Evolutionary conservation across 768 basidiomycete species (phyloP).

Genomic region (Rhodosporidiobolus sp.): DNA sequence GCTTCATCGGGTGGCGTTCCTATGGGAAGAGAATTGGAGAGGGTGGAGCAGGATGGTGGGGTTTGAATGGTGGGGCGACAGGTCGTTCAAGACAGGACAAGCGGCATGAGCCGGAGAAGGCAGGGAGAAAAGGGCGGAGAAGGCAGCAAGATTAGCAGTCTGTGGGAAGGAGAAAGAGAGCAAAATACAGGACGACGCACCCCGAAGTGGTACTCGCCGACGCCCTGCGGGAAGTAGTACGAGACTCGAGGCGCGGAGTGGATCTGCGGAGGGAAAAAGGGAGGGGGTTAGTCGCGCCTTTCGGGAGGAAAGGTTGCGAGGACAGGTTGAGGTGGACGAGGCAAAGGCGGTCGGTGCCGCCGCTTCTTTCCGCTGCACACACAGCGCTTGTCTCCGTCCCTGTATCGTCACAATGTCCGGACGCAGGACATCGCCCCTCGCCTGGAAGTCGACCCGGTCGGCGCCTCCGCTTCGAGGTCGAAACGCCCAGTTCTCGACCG

Average conservation of each 20-base stretch:
- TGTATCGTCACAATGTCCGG: too few relatives aligned
- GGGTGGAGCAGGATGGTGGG: neutral
- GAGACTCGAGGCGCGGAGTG: slow-evolving; percentile 88
- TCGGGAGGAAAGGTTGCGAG: neutral
- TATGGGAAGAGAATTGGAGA: slow-evolving; percentile 47
- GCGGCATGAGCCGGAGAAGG: neutral
- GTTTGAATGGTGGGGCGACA: too few relatives aligned
- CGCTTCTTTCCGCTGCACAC: too few relatives aligned
- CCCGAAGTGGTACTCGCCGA: slow-evolving; percentile 95
- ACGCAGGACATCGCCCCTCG: too few relatives aligned
- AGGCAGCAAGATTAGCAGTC: neutral
- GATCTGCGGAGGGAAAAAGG: slow-evolving; percentile 8
- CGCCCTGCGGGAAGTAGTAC: slow-evolving; percentile 90
- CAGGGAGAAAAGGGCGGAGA: neutral
- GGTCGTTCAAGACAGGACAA: neutral
- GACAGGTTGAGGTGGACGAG: neutral
- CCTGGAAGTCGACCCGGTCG: too few relatives aligned
- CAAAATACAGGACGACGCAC: slow-evolving; percentile 54
- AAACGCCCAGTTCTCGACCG: too few relatives aligned
- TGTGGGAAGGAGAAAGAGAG: neutral
- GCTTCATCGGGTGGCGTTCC: slow-evolving; percentile 99
- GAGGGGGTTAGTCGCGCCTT: neutral
- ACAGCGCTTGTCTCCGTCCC: too few relatives aligned
- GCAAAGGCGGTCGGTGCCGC: too few relatives aligned
- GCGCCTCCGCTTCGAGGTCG: too few relatives aligned